These are phyloP conservation scores for Suhomyces maxii DNA, from an alignment of 1,139 yeast genomes.

Conservation along the genomic window DNA sequence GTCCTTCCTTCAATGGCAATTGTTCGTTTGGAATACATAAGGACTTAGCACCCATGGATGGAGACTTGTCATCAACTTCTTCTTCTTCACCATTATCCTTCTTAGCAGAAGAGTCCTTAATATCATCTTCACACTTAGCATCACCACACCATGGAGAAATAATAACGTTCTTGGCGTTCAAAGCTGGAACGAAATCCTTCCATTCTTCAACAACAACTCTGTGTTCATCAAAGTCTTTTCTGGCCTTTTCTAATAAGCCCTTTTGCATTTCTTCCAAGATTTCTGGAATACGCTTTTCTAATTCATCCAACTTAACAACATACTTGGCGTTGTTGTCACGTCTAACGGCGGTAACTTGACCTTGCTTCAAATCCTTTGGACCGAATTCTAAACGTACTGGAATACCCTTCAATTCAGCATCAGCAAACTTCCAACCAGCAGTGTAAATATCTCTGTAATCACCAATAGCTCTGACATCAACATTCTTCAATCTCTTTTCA, in stretches of 20 bases:
- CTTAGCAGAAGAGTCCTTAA: constrained; percentile 88
- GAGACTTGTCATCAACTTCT: constrained; percentile 93
- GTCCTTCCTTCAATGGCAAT: constrained; percentile 74
- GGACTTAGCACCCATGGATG: constrained; percentile 99
- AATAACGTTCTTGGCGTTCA: constrained; percentile 88
- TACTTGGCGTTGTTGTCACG: constrained; percentile 85
- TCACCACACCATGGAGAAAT: constrained; percentile 98
- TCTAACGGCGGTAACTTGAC: constrained; percentile 84
- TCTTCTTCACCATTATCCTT: constrained; percentile 79
- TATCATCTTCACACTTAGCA: constrained; percentile 92
- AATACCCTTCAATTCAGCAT: constrained; percentile 94
- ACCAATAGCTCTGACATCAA: constrained; percentile 72
- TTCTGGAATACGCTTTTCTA: constrained; percentile 69
- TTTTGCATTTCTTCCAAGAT: constrained; percentile 78
- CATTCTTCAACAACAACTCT: constrained; percentile 79
- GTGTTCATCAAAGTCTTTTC: constrained; percentile 78
- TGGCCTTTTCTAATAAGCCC: constrained; percentile 75
- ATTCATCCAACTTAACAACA: constrained; percentile 61
- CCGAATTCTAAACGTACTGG: constrained; percentile 95
- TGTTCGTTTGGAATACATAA: constrained; percentile 95
- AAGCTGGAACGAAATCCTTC: constrained; percentile 90
- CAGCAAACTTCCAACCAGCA: constrained; percentile 98
- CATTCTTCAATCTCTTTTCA: constrained; percentile 55
- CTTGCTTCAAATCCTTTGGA: constrained; percentile 85
- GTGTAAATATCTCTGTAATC: constrained; percentile 94